phyloP scores from a whole-genome alignment of 75 land plant genomes.

The Gnetum montanum region DNA sequence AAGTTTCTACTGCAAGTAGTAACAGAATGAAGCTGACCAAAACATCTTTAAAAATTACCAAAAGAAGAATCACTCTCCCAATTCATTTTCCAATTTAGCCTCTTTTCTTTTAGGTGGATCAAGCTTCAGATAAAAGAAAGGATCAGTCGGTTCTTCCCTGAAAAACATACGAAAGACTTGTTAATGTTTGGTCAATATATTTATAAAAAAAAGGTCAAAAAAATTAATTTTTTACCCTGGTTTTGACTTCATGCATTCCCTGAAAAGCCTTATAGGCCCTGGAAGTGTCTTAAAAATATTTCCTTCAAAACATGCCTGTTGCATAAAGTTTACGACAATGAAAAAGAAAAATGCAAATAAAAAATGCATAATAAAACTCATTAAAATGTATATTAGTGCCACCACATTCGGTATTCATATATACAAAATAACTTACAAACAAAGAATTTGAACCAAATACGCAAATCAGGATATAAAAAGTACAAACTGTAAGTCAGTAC shows the following conservation, averaged over 20 bases:
- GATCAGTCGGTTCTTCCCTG: slow-evolving; percentile 71
- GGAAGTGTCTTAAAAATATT: slow-evolving; percentile 64
- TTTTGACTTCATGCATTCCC: slow-evolving; percentile 59
- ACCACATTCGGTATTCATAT: too few relatives aligned
- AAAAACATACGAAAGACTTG: not conserved
- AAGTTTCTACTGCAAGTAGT: too few relatives aligned
- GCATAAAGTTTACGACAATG: slow-evolving; percentile 6
- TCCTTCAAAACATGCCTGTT: slow-evolving; percentile 67
- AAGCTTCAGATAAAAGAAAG: slow-evolving; percentile 40
- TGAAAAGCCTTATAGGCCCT: slow-evolving; percentile 63
- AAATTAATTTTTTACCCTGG: slow-evolving; percentile 32
- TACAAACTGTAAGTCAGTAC: too few relatives aligned
- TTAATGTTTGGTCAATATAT: too few relatives aligned
- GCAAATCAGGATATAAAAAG: too few relatives aligned
- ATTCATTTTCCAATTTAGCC: slow-evolving; percentile 22
- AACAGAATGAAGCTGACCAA: too few relatives aligned
- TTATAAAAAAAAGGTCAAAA: not conserved
- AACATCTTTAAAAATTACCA: too few relatives aligned
- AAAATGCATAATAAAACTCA: too few relatives aligned
- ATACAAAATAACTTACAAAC: too few relatives aligned
- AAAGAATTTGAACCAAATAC: too few relatives aligned
- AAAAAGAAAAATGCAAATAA: not conserved
- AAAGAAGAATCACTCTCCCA: slow-evolving; percentile 6
- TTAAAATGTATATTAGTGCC: too few relatives aligned
- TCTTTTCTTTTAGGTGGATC: slow-evolving; percentile 52